Evolutionary conservation across 2,329 filamentous ascomycete species (phyloP), one percentile per base, ranked within the genome.

Genomic region (Ophioceras dolichostomum): DNA sequence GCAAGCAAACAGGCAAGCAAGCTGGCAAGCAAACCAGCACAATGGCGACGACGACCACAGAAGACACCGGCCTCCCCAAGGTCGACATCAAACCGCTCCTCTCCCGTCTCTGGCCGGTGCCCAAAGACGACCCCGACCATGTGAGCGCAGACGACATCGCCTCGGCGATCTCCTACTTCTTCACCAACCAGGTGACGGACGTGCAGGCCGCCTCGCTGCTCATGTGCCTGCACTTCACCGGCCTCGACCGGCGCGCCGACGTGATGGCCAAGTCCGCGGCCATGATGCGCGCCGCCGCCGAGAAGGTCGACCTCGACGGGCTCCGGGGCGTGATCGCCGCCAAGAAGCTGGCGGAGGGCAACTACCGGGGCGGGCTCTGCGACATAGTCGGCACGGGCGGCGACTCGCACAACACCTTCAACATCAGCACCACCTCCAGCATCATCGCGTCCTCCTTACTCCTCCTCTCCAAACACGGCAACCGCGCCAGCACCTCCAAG

Each of bases 381-480:
- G 91, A 98, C 58, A 96, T 98, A 56, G 91, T 98, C 41, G 91
- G 91, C 48, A 98, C 91, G 7, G 91, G 91, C 47, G 91, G 91
- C 53, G 91, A 98, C 64, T 81, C 83, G 16, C 88, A 96, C 68
- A 86, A 94, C 59, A 98, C 91, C 24, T 98, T 94, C 76, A 98
- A 98, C 59, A 89, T 98, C 56, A 91, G 83, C 49, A 98, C 91
- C 4, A 94, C 91, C 6, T 77, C 91, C 3, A 94, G 87, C 14
- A 95, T 98, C 53, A 46, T 98, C 34, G 86, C 85, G 33, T 93
- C 87, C 5, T 78, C 87, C 4, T 67, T 93, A 20, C 73, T 98
- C 26, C 70, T 93, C 50, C 71, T 94, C 40, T 85, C 83, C 46
- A 98, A 98, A 64, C 91, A 98, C 62, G 91, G 91, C 45, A 98